phyloP scores from a whole-genome alignment of 345 rosid species.

The Linum lewisii region DNA sequence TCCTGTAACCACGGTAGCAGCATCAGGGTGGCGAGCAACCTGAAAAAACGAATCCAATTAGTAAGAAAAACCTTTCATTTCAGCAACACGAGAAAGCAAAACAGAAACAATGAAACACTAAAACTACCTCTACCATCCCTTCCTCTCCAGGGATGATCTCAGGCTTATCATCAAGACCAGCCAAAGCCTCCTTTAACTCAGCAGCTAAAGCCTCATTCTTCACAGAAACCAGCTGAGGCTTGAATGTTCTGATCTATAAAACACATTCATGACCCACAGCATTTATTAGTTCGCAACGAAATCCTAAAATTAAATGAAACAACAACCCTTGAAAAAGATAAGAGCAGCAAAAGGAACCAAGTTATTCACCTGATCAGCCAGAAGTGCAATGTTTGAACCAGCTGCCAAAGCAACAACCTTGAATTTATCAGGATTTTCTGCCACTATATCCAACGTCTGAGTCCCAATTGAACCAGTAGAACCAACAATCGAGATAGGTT shows the following conservation, averaged over 20 bases:
- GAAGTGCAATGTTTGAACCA: conserved; percentile 91
- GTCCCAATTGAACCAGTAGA: conserved; percentile 99
- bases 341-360: not conserved
- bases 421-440: conserved; percentile 83
- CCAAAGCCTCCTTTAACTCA: conserved; percentile 82
- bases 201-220: conserved; percentile 58
- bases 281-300: not conserved
- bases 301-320: too few species aligned
- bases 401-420: conserved; percentile 90
- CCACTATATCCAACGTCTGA: conserved; percentile 92
- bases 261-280: conserved; percentile 7
- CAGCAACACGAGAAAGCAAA: conserved; percentile 6
- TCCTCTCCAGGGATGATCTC: conserved; percentile 91
- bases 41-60: conserved; percentile 25
- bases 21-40: conserved; percentile 94
- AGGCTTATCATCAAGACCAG: conserved; percentile 68
- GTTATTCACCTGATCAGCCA: conserved; percentile 73
- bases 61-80: conserved; percentile 1
- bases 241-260: conserved; percentile 70
- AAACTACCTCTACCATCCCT: conserved; percentile 69
- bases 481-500: conserved; percentile 84
- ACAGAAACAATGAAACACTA: conserved; percentile 10
- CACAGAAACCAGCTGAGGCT: conserved; percentile 75
- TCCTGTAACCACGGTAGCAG: conserved; percentile 84
- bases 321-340: not conserved